Evolutionary conservation across 257 asterid genomes (phyloP).

Genomic region (Solanum chiquidenum): DNA sequence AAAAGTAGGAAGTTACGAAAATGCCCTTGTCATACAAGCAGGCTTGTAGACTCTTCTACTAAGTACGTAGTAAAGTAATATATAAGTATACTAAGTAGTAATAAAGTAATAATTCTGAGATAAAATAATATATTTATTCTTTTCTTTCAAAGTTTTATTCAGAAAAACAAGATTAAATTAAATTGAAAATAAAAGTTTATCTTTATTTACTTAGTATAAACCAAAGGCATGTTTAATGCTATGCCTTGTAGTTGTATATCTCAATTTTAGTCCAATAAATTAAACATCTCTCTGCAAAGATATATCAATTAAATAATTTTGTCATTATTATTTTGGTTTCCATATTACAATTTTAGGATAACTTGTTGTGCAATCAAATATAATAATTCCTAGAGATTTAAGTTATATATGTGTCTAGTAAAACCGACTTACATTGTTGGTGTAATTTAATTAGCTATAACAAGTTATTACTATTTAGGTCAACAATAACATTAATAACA

Average conservation of each 20-base stretch:
- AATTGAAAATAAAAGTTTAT: neutral
- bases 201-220: neutral
- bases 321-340: neutral
- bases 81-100: too few relatives aligned
- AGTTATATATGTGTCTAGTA: neutral
- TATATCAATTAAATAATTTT: neutral
- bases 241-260: neutral
- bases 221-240: neutral
- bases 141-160: neutral
- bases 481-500: neutral
- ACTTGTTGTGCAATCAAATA: neutral
- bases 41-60: too few relatives aligned
- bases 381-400: neutral
- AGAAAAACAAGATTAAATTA: neutral
- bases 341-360: neutral
- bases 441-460: neutral
- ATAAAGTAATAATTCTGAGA: neutral
- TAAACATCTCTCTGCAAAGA: neutral
- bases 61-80: too few relatives aligned
- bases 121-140: neutral
- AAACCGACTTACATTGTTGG: neutral
- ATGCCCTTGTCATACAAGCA: too few relatives aligned
- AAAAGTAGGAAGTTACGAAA: too few relatives aligned
- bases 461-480: neutral
- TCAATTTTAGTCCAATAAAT: neutral